Conservation (phyloP, 2,329 filamentous ascomycete species). For the Pseudogymnoascus sp. region DNA sequence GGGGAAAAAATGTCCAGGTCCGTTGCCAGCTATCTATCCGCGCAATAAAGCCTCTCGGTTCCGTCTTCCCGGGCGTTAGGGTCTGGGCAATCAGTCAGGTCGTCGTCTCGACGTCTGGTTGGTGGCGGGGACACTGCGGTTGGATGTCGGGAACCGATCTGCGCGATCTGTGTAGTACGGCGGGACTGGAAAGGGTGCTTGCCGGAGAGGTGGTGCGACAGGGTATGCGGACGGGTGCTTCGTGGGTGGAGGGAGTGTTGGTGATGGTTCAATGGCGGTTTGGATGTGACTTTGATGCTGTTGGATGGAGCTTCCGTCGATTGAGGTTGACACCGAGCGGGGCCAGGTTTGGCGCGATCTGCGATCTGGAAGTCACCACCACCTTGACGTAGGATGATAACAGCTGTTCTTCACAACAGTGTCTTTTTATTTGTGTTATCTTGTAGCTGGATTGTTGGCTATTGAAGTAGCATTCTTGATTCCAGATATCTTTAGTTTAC, state of each 20-base stretch:
- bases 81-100: neutral
- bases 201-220: neutral
- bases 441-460: neutral
- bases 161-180: conserved; percentile 1
- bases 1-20: neutral
- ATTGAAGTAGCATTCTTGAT: neutral
- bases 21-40: neutral
- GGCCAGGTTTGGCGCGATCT: neutral
- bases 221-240: neutral
- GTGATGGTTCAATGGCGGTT: neutral
- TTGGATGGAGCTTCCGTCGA: neutral
- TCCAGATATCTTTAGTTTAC: neutral
- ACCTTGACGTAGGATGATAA: neutral
- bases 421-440: neutral
- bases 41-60: neutral
- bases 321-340: neutral
- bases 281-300: neutral
- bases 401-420: neutral
- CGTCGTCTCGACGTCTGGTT: neutral
- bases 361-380: neutral
- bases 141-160: neutral
- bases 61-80: neutral
- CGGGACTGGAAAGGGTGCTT: neutral
- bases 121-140: neutral
- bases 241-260: neutral